phyloP scores from a whole-genome alignment of 495 filamentous ascomycete species.

The Amniculicola lignicola region DNA sequence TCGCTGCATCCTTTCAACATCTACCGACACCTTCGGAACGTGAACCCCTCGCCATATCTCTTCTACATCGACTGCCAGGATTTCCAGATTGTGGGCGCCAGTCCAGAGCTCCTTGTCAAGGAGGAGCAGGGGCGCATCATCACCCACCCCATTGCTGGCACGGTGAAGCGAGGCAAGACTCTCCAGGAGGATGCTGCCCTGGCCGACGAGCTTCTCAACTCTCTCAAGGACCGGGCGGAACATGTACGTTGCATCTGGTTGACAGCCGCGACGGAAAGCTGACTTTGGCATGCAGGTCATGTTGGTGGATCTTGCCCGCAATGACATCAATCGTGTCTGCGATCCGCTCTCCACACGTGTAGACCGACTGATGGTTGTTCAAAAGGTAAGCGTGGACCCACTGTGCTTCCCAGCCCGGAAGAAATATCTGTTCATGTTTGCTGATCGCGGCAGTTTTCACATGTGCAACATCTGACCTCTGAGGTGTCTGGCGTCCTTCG shows the following conservation, averaged over 20 bases:
- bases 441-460: conserved; percentile 64
- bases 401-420: background rate
- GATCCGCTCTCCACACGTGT: conserved; percentile 85
- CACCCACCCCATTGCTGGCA: conserved; percentile 95
- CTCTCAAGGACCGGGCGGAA: conserved; percentile 91
- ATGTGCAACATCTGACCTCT: conserved; percentile 94
- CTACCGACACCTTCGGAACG: conserved; percentile 89
- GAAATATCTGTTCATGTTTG: background rate
- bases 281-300: conserved; percentile 59
- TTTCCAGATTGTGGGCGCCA: conserved; percentile 94
- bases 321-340: conserved; percentile 95
- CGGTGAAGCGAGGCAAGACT: conserved; percentile 79
- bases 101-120: conserved; percentile 90
- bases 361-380: conserved; percentile 91
- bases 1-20: conserved; percentile 95
- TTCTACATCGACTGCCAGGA: conserved; percentile 90
- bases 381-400: conserved; percentile 43
- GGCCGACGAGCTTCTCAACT: conserved; percentile 71
- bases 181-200: conserved; percentile 75
- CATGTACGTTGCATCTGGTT: conserved; percentile 46
- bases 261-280: conserved; percentile 1
- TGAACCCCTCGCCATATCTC: conserved; percentile 94
- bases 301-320: conserved; percentile 95
- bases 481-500: conserved; percentile 88
- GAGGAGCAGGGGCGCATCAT: conserved; percentile 83